Evolutionary conservation across 495 filamentous ascomycete species (phyloP), one percentile per base, ranked within the genome.

Genomic region (Terfezia claveryi): DNA sequence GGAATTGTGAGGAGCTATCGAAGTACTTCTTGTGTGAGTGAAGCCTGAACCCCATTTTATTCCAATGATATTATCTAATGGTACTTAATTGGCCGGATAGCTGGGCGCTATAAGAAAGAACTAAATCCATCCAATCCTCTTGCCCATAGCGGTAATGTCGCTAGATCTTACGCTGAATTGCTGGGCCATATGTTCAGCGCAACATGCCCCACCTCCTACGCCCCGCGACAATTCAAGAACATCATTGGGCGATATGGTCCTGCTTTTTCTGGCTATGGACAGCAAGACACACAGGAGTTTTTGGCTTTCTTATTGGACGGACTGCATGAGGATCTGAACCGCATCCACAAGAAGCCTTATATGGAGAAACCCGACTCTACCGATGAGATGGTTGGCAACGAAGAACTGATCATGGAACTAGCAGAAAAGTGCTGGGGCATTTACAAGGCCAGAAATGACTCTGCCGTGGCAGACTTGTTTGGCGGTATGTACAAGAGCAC

Each of bases 401-500:
- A 77, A 1, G 73, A 76, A 37, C 79, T 80, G 0, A 81, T 98
- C 60, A 73, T 76, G 37, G 75, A 83, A 55, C 87, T 98, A 69
- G 91, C 87, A 2, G 76, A 83, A 32, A 78, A 81, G 59, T 88
- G 83, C 55, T 91, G 91, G 80, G 77, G 85, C 41, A 94, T 93
- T 53, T 93, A 93, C 65, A 87, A 85, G 64, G 80, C 82, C 57
- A 80, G 91, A 44, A 94, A 96, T 59, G 87, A 94, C 64, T 96
- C 92, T 4, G 80, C 95, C 41, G 83, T 93, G 58, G 87, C 83
- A 37, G 91, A 98, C 63, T 73, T 98, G 5, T 96, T 98, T 66
- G 87, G 84, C 50, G 91, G 91, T 53, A 85, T 95, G 73, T 98
- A 96, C 74, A 94, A 95, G 71, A 95, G 89, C 32, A 96, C 89